These are phyloP conservation scores for Lathyrus tuberosus DNA, from an alignment of 306 rosid genomes.

Conservation along the genomic window DNA sequence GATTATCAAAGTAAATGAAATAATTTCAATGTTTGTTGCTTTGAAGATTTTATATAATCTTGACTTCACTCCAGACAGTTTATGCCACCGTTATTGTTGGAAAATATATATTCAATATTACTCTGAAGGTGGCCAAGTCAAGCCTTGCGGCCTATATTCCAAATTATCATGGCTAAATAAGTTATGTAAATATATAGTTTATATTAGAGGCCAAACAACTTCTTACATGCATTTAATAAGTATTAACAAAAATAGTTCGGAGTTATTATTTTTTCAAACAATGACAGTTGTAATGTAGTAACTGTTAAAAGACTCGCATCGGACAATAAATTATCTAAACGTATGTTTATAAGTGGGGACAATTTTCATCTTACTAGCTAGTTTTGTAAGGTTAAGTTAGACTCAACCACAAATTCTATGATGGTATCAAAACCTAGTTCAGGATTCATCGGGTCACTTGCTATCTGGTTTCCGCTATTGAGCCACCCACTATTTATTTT, in stretches of 20 bases:
- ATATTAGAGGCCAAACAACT: conserved; percentile 23
- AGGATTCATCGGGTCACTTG: too few species aligned
- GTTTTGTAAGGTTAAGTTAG: too few species aligned
- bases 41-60: conserved; percentile 15
- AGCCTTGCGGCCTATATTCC: conserved; percentile 19
- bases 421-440: too few species aligned
- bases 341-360: too few species aligned
- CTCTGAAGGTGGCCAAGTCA: conserved; percentile 4
- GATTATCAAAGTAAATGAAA: conserved; percentile 18
- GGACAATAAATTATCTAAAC: too few species aligned
- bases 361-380: too few species aligned
- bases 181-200: background rate
- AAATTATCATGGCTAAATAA: conserved; percentile 19
- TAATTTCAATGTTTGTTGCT: conserved; percentile 5
- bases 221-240: conserved; percentile 28
- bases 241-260: conserved; percentile 20
- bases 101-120: conserved; percentile 14
- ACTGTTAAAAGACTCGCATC: too few species aligned
- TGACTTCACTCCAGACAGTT: background rate
- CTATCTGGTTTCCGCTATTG: too few species aligned
- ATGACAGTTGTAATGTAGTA: conserved; percentile 7
- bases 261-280: conserved; percentile 4
- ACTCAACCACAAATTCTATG: too few species aligned
- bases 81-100: conserved; percentile 1
- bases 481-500: too few species aligned